A percentile compares a stretch with the other conserved stretches of the same genome.
Evolutionary conservation across 768 basidiomycete species (phyloP).

Genomic region (Boletus patriciae): DNA sequence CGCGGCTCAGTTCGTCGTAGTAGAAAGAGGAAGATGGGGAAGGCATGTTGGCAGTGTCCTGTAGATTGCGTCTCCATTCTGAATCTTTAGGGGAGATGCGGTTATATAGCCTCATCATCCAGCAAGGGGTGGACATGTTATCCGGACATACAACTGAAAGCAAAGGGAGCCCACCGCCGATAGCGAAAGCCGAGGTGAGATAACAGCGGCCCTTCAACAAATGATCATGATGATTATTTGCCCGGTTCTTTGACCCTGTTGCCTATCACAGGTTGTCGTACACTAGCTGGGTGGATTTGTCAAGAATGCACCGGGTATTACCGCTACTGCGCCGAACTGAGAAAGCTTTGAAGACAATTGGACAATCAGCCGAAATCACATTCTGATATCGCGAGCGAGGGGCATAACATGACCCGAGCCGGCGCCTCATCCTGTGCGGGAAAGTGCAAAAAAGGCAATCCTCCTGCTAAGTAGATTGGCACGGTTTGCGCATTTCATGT

Average conservation of each 20-base stretch:
- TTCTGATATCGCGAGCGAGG: constrained; percentile 12
- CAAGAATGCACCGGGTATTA: constrained; percentile 7
- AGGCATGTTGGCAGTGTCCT: constrained; percentile 14
- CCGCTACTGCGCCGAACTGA: constrained; percentile 7
- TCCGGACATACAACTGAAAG: constrained; percentile 7
- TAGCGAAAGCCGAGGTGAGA: constrained; percentile 16
- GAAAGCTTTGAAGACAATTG: constrained; percentile 3
- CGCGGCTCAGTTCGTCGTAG: constrained; percentile 50
- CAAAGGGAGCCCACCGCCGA: constrained; percentile 14
- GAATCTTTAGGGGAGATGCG: constrained; percentile 7
- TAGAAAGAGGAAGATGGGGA: constrained; percentile 28
- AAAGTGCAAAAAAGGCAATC: constrained; percentile 9
- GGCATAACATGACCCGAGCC: neutral
- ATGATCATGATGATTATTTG: constrained; percentile 23
- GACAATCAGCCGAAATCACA: constrained; percentile 11
- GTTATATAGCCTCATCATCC: constrained; percentile 32
- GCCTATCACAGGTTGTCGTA: constrained; percentile 23
- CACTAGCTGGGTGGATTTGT: constrained; percentile 7
- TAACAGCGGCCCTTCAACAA: constrained; percentile 18
- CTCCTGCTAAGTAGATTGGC: neutral
- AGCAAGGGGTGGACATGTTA: constrained; percentile 29
- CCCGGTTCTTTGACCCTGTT: constrained; percentile 28
- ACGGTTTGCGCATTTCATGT: constrained; percentile 2
- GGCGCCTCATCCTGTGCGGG: neutral
- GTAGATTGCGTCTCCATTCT: constrained; percentile 21